Base-by-base conservation (phyloP, 2,329 filamentous ascomycete species). In the Fusarium tricinctum region DNA sequence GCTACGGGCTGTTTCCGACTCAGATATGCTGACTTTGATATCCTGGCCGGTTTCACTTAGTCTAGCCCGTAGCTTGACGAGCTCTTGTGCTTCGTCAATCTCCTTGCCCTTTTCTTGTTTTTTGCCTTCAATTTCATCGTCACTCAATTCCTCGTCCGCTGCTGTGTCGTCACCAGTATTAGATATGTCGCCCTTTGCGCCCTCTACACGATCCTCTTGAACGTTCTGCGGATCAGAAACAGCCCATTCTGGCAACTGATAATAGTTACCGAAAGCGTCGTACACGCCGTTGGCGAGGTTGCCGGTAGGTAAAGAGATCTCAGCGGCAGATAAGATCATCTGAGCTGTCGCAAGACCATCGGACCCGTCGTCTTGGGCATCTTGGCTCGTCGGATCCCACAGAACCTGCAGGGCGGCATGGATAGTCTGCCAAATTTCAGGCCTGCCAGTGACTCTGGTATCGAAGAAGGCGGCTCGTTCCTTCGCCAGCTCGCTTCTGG, bases 381-480 rank as follows among this genome's bases (percentile, higher is more conserved):
- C 74, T n/a, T 76, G 73, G 7, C 61, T 65, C 23, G 87, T 84
- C 1, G 85, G 82, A 13, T 84, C 84, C 81, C 91, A 91, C 64
- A 97, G 77, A 8, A 92, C 81, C 63, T 91, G 86, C 19, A 93
- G 83, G 0, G 90, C 91, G 2, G 88, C 82, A 45, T 86, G 85
- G 15, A 97, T 78, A 1, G 92, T 90, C 71, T 88, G 88, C 95
- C 95, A 98, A 26, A 96, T 86, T 78, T 97, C 92, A 6, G 85
- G 74, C 6, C 88, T 85, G 3, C 93, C 93, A 0, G 91, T 92
- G 17, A 97, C 92, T 46, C 93, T 84, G 2, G 94, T 97, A 64
- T 97, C 94, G 79, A 97, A 98, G 83, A 97, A 97, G 65, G 93
- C 93, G 48, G 81, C 81, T 48, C 95, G 87, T 80, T 97, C 92